Base-by-base conservation (phyloP, 345 rosid genomes). In the Stellera chamaejasme region DNA sequence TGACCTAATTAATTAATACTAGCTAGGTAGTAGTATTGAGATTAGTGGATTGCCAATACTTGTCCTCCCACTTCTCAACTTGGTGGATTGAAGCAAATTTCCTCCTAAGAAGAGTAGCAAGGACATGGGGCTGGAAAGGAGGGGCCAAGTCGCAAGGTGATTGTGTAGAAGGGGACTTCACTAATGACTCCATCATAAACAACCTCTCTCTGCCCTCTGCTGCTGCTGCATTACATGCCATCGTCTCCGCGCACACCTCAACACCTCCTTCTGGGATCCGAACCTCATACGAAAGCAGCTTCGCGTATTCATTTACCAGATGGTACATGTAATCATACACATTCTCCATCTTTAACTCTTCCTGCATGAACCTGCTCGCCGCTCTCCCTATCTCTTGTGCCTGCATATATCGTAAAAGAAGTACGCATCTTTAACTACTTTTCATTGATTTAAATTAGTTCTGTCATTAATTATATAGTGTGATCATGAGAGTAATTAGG, bases 251-350 rank as follows among this genome's bases (percentile, higher is more conserved):
- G 68, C 93, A 84, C 27, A 84, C 13, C 69, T 82, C 83, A 52
- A 59, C 65, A 5, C 85, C 82, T 45, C 77, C 64, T 10, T 63
- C 44, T 1, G 96, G 81, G 52, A 72, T 58, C 43, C 45, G 63
- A 12, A 84, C 81, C 74, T 77, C 66, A 59, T 57, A 84, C 45
- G 60, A 75, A 41, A 82, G 57, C 23, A 84, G 81, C 72, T 82
- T 82, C 3, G 84, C 79, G 66, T 84, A 87, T 72, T 84, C 87
- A 32, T 67, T 84, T 62, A 88, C 62, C 62, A 79, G 56, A 65
- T 84, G 96, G 60, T 73, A 82, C 93, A 88, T 84, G 73, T 88
- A 88, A 52, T 80, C 93, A 41, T 84, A 82, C 13, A 82, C 82
- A 53, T 73, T 55, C 10, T 85, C 83, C 85, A 82, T 87, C 66